phyloP scores from a whole-genome alignment of 495 filamentous ascomycete genomes.

The Usnea hakonensis region DNA sequence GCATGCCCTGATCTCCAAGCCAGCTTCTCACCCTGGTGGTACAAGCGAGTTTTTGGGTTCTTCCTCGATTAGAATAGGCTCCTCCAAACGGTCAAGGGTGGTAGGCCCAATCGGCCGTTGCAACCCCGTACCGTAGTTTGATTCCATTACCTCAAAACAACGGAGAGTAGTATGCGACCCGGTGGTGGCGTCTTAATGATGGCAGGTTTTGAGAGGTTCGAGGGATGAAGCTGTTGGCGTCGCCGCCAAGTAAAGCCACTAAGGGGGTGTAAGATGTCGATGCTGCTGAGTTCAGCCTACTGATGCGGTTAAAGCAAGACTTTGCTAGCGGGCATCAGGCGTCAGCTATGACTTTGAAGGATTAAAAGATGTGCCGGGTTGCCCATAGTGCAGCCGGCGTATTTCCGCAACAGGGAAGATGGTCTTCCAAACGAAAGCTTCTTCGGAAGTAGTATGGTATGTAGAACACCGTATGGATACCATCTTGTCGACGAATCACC shows the following conservation, averaged over 20 bases:
- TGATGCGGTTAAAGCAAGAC: background rate
- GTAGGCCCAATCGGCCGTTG: background rate
- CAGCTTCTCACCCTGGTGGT: background rate
- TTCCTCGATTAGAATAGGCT: background rate
- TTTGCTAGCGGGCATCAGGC: background rate
- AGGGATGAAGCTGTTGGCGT: background rate
- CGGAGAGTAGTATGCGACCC: background rate
- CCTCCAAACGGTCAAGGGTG: background rate
- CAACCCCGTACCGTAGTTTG: background rate
- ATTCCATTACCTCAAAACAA: background rate
- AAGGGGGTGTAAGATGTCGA: background rate
- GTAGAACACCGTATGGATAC: background rate
- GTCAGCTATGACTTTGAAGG: background rate
- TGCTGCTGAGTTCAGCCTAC: background rate
- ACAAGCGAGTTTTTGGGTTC: background rate
- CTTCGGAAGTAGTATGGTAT: too few species aligned
- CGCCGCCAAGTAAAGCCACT: background rate
- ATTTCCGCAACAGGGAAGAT: background rate
- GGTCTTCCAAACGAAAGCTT: background rate
- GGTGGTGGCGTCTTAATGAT: background rate
- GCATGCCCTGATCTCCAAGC: background rate
- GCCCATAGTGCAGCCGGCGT: background rate
- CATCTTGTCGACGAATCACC: background rate
- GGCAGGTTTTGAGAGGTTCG: background rate
- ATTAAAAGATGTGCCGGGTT: background rate